These are phyloP conservation scores for Huntiella moniliformis DNA, from an alignment of 2,329 filamentous ascomycete species.

Conservation along the genomic window DNA sequence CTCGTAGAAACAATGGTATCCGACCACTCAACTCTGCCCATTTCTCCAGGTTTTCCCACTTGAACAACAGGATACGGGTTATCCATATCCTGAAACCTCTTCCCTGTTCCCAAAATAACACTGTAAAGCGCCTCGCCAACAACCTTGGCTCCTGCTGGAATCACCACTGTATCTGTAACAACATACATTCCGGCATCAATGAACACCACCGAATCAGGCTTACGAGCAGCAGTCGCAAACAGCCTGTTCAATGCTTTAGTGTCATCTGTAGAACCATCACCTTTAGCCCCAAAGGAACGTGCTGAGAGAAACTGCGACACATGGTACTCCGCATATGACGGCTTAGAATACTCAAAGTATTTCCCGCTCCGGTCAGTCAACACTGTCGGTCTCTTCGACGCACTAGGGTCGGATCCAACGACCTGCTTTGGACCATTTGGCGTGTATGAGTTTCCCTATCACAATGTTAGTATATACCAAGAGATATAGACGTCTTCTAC, in stretches of 20 bases:
- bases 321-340: slow-evolving; percentile 47
- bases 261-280: slow-evolving; percentile 59
- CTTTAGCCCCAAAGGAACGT: slow-evolving; percentile 47
- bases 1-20: slow-evolving; percentile 54
- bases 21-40: slow-evolving; percentile 48
- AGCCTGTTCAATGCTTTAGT: slow-evolving; percentile 50
- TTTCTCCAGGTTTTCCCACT: slow-evolving; percentile 43
- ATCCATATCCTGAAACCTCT: slow-evolving; percentile 34
- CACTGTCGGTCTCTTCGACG: slow-evolving; percentile 28
- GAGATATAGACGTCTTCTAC: too few relatives aligned
- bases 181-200: slow-evolving; percentile 44
- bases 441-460: slow-evolving; percentile 46
- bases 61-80: slow-evolving; percentile 46
- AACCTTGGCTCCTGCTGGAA: slow-evolving; percentile 33
- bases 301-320: slow-evolving; percentile 47
- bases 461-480: slow-evolving; percentile 14
- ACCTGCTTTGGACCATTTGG: slow-evolving; percentile 25
- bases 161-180: slow-evolving; percentile 34
- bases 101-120: slow-evolving; percentile 35
- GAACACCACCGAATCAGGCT: slow-evolving; percentile 35
- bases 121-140: slow-evolving; percentile 39
- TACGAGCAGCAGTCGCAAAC: slow-evolving; percentile 33
- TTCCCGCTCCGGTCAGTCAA: slow-evolving; percentile 31
- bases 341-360: slow-evolving; percentile 52
- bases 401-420: slow-evolving; percentile 27